Conservation (phyloP, 441 rosid species). For the Hypseocharis bilobata region DNA sequence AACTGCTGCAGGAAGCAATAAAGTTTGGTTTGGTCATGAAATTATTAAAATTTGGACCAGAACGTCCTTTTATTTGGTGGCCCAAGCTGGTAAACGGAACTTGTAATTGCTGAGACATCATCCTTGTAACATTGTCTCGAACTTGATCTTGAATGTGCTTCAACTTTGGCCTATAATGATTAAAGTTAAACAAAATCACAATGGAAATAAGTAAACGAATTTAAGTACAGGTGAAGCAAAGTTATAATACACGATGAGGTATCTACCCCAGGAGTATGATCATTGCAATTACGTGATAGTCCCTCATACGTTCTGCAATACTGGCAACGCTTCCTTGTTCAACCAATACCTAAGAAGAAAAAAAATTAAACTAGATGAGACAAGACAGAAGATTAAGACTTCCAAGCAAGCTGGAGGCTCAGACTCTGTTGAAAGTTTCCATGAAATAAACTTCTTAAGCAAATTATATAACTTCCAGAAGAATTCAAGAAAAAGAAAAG, state of each 20-base stretch:
- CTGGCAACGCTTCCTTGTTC: slow-evolving; percentile 43
- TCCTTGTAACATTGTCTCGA: slow-evolving; percentile 64
- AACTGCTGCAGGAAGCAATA: slow-evolving; percentile 68
- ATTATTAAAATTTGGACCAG: slow-evolving; percentile 20
- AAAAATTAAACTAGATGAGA: slow-evolving; percentile 4
- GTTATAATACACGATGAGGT: slow-evolving; percentile 1
- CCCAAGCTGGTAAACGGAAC: slow-evolving; percentile 34
- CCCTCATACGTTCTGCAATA: slow-evolving; percentile 58
- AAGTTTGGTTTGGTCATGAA: slow-evolving; percentile 42
- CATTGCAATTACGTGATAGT: slow-evolving; percentile 77
- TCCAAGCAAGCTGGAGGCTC: neutral
- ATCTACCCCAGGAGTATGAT: slow-evolving; percentile 67
- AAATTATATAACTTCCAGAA: neutral
- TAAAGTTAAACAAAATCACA: neutral
- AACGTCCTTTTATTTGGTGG: slow-evolving; percentile 17
- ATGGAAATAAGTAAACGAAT: neutral
- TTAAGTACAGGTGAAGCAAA: neutral
- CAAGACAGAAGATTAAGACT: neutral
- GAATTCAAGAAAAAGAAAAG: neutral
- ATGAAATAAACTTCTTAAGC: neutral
- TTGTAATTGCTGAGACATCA: slow-evolving; percentile 64
- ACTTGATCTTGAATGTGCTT: slow-evolving; percentile 50
- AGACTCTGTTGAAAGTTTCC: neutral
- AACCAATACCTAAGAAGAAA: slow-evolving; percentile 50
- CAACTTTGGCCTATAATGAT: slow-evolving; percentile 51